phyloP scores from a whole-genome alignment of 176 grass and related monocot species.

The Rhipidocladum racemiflorum region DNA sequence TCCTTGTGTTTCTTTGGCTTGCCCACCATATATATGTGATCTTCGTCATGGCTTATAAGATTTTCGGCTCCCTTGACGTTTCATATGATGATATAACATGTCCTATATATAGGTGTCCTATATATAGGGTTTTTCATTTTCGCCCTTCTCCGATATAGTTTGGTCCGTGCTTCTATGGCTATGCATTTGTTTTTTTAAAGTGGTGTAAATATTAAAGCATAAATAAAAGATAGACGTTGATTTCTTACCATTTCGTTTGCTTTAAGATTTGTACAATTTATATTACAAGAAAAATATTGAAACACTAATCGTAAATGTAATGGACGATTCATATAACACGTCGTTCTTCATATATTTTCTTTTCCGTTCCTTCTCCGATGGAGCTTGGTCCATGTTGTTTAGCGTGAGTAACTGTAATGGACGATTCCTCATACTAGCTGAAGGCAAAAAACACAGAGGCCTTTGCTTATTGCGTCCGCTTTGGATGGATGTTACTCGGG shows the following conservation, averaged over 20 bases:
- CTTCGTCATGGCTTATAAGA: slow-evolving; percentile 41
- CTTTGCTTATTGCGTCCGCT: slow-evolving; percentile 27
- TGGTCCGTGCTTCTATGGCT: too few species aligned
- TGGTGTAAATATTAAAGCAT: too few species aligned
- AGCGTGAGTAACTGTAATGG: slow-evolving; percentile 38
- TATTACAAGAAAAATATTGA: too few species aligned
- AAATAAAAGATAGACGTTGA: too few species aligned
- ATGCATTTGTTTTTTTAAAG: too few species aligned
- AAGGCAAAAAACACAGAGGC: slow-evolving; percentile 41
- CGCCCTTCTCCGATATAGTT: too few species aligned
- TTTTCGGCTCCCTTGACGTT: slow-evolving; percentile 28
- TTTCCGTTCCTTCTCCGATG: background rate
- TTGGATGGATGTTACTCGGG: slow-evolving; percentile 28
- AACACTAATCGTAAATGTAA: too few species aligned
- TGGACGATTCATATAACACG: too few species aligned
- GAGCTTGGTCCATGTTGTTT: slow-evolving; percentile 38
- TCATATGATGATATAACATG: slow-evolving; percentile 40
- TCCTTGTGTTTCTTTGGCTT: slow-evolving; percentile 51
- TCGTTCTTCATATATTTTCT: background rate
- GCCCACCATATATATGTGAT: slow-evolving; percentile 39
- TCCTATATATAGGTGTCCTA: slow-evolving; percentile 20
- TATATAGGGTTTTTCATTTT: too few species aligned
- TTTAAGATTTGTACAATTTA: too few species aligned
- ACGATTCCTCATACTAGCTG: slow-evolving; percentile 47
- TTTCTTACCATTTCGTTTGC: too few species aligned